These are phyloP conservation scores for Colletotrichum eleusines DNA, from an alignment of 2,329 filamentous ascomycete genomes.

Conservation along the genomic window DNA sequence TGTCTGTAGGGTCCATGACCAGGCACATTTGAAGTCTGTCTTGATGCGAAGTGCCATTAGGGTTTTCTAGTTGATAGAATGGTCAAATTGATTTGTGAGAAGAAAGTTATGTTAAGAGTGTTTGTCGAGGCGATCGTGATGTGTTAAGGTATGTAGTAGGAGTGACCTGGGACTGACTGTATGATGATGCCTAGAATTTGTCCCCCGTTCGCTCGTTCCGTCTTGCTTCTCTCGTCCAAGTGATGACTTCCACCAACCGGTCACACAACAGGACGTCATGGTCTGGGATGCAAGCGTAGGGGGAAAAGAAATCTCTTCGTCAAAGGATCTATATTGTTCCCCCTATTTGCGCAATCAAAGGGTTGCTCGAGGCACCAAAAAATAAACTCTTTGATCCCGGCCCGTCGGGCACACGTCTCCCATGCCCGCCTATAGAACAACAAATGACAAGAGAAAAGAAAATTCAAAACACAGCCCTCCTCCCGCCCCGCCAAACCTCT, in stretches of 20 bases:
- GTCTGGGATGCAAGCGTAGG: neutral
- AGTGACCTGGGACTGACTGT: neutral
- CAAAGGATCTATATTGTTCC: conserved; percentile 26
- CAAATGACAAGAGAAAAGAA: neutral
- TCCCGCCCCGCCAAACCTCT: too few species aligned
- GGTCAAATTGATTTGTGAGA: conserved; percentile 34
- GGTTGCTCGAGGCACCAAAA: conserved; percentile 19
- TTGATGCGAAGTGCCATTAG: conserved; percentile 13
- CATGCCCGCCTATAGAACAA: conserved; percentile 24
- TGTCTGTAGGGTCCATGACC: conserved; percentile 22
- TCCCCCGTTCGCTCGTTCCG: too few species aligned
- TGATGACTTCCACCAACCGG: neutral
- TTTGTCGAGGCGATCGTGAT: neutral
- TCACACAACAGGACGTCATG: neutral
- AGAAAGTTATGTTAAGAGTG: neutral
- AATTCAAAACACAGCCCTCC: neutral
- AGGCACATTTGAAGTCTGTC: conserved; percentile 11
- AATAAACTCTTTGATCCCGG: conserved; percentile 16
- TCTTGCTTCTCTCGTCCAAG: neutral
- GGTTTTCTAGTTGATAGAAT: conserved; percentile 31
- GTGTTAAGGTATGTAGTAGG: neutral
- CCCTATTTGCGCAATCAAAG: conserved; percentile 34
- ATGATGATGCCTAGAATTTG: neutral
- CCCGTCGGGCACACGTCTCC: neutral
- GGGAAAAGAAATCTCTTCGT: conserved; percentile 32